A percentile compares a stretch with the other conserved stretches of the same genome.
Evolutionary conservation across 257 asterid genomes (phyloP).

Genomic region (Rehmannia glutinosa): DNA sequence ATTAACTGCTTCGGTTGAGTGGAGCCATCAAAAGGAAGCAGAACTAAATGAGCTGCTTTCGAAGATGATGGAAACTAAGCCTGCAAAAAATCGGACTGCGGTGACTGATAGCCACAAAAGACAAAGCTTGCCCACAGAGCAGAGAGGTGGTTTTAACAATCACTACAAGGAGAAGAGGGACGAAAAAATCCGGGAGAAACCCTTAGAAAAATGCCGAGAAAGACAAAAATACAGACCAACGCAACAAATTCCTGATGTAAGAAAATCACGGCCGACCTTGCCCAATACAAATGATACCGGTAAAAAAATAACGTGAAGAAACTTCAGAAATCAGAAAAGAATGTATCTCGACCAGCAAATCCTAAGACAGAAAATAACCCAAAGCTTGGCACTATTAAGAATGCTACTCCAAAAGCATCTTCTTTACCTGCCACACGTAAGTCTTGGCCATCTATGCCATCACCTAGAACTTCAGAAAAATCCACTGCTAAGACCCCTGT

Average conservation of each 20-base stretch:
- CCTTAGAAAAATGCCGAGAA: conserved; percentile 49
- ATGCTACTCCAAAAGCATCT: conserved; percentile 45
- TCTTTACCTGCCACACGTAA: conserved; percentile 72
- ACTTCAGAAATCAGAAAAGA: conserved; percentile 51
- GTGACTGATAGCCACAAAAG: conserved; percentile 40
- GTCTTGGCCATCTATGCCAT: conserved; percentile 81
- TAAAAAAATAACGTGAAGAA: conserved; percentile 43
- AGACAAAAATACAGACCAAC: conserved; percentile 44
- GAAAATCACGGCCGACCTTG: conserved; percentile 42
- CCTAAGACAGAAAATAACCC: conserved; percentile 44
- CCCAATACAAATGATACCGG: conserved; percentile 43
- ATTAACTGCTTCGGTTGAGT: conserved; percentile 57
- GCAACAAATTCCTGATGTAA: conserved; percentile 47
- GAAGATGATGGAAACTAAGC: conserved; percentile 91
- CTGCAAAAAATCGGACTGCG: conserved; percentile 40
- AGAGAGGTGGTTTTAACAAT: conserved; percentile 60
- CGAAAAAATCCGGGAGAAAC: conserved; percentile 61
- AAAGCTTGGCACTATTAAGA: conserved; percentile 44
- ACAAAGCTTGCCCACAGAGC: conserved; percentile 47
- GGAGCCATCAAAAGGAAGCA: conserved; percentile 90
- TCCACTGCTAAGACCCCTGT: conserved; percentile 56
- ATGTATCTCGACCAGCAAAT: conserved; percentile 39
- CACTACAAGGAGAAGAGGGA: conserved; percentile 70
- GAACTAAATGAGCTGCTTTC: conserved; percentile 72
- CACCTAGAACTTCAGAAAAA: conserved; percentile 49